These are phyloP conservation scores for Neospora caninum DNA, from an alignment of 169 alveolate species.

Conservation along the genomic window DNA sequence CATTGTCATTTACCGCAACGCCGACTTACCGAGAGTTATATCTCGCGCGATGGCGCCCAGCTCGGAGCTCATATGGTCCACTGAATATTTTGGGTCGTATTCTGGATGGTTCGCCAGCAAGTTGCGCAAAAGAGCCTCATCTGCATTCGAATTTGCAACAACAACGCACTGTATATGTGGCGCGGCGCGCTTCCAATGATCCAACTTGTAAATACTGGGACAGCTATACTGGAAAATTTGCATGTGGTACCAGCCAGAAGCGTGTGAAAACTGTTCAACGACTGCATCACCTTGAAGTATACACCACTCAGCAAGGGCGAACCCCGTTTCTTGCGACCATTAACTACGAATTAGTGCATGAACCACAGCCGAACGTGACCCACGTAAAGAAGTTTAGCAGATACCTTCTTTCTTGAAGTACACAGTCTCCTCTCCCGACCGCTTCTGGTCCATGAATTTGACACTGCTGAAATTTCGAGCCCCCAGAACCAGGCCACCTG, in stretches of 20 bases:
- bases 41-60: conserved; percentile 1
- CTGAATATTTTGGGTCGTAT: conserved; percentile 70
- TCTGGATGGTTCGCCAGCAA: conserved; percentile 77
- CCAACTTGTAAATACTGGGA: too few relatives aligned
- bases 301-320: too few relatives aligned
- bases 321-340: too few relatives aligned
- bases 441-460: conserved; percentile 73
- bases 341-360: too few relatives aligned
- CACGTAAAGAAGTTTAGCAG: neutral
- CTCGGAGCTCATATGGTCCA: neutral
- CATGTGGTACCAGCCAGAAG: too few relatives aligned
- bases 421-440: conserved; percentile 75
- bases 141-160: conserved; percentile 57
- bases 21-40: neutral
- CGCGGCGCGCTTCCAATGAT: too few relatives aligned
- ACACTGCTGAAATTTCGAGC: conserved; percentile 69
- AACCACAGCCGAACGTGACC: too few relatives aligned
- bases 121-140: conserved; percentile 74
- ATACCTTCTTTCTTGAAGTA: conserved; percentile 79
- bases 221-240: too few relatives aligned
- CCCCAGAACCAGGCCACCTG: neutral
- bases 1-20: neutral
- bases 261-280: too few relatives aligned
- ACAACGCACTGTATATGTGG: neutral
- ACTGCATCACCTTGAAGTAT: too few relatives aligned